Base-by-base conservation (phyloP, 371 early-diverging fungal species). In the Conidiobolus incongruus region DNA sequence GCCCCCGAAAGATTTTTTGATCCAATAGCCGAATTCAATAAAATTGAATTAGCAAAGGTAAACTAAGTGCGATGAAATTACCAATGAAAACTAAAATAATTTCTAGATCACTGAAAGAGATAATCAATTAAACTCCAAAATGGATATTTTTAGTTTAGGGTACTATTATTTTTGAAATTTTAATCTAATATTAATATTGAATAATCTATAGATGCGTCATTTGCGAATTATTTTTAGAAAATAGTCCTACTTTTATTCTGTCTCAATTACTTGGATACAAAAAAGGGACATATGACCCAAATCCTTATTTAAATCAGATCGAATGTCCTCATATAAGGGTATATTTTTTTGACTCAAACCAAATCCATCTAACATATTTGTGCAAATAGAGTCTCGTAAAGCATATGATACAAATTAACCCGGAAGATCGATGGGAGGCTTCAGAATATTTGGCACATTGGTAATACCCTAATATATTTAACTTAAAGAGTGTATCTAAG, bases 111-210 rank as follows among this genome's bases (percentile, higher is more conserved):
- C 26, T 4, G 26, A 26, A 26, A 26, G 34, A 4, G 34, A 34
- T 13, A 17, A 17, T 17, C 17, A 13, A 44, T 49, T 91, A 19
- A 79, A 70, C 10, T 65, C 76, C 5, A 75, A 73, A 21, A 92
- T 92, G 93, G 95, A 94, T 47, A 68, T 92, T 5, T 94, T 92
- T 53, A 77, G 86, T 0, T 60, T 82, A n/a, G 95, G 94, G 75
- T 80, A 68, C 23, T 54, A 6, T 24, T 4, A 8, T 17, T 29
- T 4, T 41, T 13, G n/a, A 11, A n/a, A n/a, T n/a, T n/a, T n/a
- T n/a, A 16, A 4, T 29, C 15, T 12, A 13, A 24, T 17, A 10
- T 41, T 13, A 6, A 41, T n/a, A 11, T 29, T 30, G 4, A 24
- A 29, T 29, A 8, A 4, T 38, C 2, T 15, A 6, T 55, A 80